Conservation (phyloP, 495 filamentous ascomycete species). For the Cladorrhinum samala region DNA sequence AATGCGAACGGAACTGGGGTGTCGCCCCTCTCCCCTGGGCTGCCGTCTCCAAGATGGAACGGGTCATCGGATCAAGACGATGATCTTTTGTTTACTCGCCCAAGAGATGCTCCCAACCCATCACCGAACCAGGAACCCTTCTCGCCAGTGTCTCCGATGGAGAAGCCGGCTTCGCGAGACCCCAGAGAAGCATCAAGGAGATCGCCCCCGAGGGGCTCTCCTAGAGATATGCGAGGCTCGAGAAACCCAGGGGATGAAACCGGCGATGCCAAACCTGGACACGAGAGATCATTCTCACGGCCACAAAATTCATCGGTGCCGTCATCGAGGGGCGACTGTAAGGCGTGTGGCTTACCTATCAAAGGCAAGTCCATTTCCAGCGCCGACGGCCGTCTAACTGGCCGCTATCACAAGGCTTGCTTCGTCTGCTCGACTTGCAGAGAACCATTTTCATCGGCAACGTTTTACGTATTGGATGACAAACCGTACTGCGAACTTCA, state of each 20-base stretch:
- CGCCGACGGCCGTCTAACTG: constrained; percentile 87
- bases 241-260: background rate
- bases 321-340: constrained; percentile 64
- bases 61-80: constrained; percentile 14
- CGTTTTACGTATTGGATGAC: constrained; percentile 89
- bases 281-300: constrained; percentile 17
- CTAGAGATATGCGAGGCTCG: background rate
- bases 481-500: constrained; percentile 85
- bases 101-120: background rate
- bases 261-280: constrained; percentile 9
- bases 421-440: constrained; percentile 86
- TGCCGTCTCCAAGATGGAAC: constrained; percentile 14
- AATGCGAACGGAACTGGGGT: constrained; percentile 1
- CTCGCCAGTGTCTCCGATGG: background rate
- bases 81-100: background rate
- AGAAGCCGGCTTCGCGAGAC: background rate
- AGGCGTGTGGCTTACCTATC: constrained; percentile 73
- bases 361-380: constrained; percentile 88
- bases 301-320: constrained; percentile 9
- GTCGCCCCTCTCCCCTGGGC: constrained; percentile 7
- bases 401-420: constrained; percentile 87
- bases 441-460: constrained; percentile 74
- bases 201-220: background rate
- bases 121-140: background rate
- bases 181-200: constrained; percentile 1